Evolutionary conservation across 257 asterid genomes (phyloP), one percentile per base, ranked within the genome.

Genomic region (Solanum etuberosum): DNA sequence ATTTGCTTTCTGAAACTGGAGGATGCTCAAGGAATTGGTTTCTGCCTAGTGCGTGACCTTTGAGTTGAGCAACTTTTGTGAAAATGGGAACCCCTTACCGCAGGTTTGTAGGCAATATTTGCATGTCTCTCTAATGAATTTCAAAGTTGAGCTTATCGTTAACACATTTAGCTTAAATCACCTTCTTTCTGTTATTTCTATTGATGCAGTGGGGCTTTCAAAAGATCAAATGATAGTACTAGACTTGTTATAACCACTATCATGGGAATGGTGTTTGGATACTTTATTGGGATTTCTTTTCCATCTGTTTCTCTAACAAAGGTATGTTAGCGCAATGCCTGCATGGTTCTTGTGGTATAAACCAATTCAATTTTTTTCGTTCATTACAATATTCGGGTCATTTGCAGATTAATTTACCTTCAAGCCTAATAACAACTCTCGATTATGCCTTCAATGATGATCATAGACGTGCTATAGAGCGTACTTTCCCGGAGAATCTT

Each of bases 191-290:
- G 61, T 87, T 57, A 11, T 84, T 87, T 89, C 68, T 46, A 48
- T 90, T 34, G 86, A 32, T 91, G 91, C 96, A 93, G 98, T 95
- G 98, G 97, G 92, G 94, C 89, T 88, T 87, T 89, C 85, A 97
- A 91, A 93, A 97, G 87, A 91, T 87, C 99, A 35, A 93, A 93
- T 90, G 98, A 92, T 85, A 86, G 96, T 77, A 93, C 93, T 68
- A 93, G 98, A 76, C 95, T 97, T 73, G 40, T 97, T 71, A 89
- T 95, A 71, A 94, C 99, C 77, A 92, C 98, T 88, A 88, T 97
- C 89, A 93, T 93, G 91, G 99, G 99, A 86, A 93, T 96, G 92
- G 94, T 96, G 86, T 90, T 97, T 86, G 99, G 99, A 91, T 97
- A 97, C 91, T 91, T 95, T 86, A 85, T 97, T 46, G 99, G 99